A percentile compares a stretch with the other conserved stretches of the same genome.
phyloP scores from a whole-genome alignment of 1,284 basidiomycete species.

The Malassezia sp. region DNA sequence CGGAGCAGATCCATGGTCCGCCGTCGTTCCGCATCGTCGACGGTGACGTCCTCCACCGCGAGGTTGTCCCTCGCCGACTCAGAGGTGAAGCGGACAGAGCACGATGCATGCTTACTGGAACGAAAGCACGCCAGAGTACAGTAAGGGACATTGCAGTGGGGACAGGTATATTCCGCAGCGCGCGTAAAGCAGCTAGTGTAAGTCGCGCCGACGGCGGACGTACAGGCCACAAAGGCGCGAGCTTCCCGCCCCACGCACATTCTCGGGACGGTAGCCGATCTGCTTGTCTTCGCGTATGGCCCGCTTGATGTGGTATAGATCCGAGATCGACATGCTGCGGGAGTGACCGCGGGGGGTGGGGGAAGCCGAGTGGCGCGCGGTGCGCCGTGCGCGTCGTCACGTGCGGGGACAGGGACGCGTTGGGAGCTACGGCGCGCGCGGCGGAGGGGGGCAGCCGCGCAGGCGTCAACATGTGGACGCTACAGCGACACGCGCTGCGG shows the following conservation, averaged over 20 bases:
- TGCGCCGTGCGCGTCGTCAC: background rate
- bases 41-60: constrained; percentile 2
- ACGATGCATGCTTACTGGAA: constrained; percentile 19
- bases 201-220: background rate
- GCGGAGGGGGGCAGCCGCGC: too few relatives aligned
- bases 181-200: constrained; percentile 19
- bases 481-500: constrained; percentile 22
- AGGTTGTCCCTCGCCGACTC: constrained; percentile 7
- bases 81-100: constrained; percentile 21
- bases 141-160: constrained; percentile 32
- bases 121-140: constrained; percentile 34
- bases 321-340: constrained; percentile 25
- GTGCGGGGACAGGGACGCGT: background rate
- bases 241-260: constrained; percentile 6
- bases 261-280: constrained; percentile 15
- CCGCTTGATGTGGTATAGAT: constrained; percentile 30
- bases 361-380: background rate
- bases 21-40: constrained; percentile 12
- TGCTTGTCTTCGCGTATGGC: constrained; percentile 22
- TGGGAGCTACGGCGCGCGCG: too few relatives aligned
- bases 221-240: constrained; percentile 26
- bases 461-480: too few relatives aligned
- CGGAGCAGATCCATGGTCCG: constrained; percentile 1
- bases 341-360: too few relatives aligned
- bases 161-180: constrained; percentile 28